Base-by-base conservation (phyloP, 345 rosid genomes). In the Eucalyptus polyanthemos region DNA sequence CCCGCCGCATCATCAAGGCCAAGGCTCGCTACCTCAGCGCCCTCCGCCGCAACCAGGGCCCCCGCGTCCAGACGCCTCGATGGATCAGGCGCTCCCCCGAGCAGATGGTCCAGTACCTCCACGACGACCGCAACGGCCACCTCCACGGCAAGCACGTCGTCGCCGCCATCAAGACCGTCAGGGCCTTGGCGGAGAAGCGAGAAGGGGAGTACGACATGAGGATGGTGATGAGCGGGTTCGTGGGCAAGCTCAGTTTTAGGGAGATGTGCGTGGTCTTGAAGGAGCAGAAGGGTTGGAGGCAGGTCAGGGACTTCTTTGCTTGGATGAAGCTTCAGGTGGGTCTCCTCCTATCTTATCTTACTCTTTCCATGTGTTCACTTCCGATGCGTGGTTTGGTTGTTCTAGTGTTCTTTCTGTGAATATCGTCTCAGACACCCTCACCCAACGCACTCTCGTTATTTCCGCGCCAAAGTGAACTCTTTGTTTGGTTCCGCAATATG, bases 291-390 rank as follows among this genome's bases (percentile, higher is more conserved):
- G 94, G 95, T 25, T 97, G 99, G 99, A 93, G 94, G 72, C 97
- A 97, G 93, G 99, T 91, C 49, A 89, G 94, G 81, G 97, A 96
- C 86, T 95, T 96, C 91, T 97, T 97, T 93, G 88, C 92, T 45
- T 97, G 99, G 99, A 97, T 97, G 99, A 96, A 97, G 91, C 91
- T 97, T 92, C 99, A 96, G 98, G 98, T 94, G 51, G 29, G 88
- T 89, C 88, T 65, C 37, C 40, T 87, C 44, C 31, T 4, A 27
- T 58, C 47, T 60, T 89, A 27, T 24, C 86, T 24, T 31, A 29
- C 87, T 44, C 24, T 31, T 69, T 13, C 22, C 76, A 47, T 4
- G 29, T 17, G 25, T 86, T 37, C 80, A 19, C 34, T 62, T 89
- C 47, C 27, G 67, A 31, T 86, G 80, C 53, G 51, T 49, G 9